A percentile compares a stretch with the other conserved stretches of the same genome.
Evolutionary conservation across 768 basidiomycete genomes (phyloP).

Genomic region (Lactarius akahatsu): DNA sequence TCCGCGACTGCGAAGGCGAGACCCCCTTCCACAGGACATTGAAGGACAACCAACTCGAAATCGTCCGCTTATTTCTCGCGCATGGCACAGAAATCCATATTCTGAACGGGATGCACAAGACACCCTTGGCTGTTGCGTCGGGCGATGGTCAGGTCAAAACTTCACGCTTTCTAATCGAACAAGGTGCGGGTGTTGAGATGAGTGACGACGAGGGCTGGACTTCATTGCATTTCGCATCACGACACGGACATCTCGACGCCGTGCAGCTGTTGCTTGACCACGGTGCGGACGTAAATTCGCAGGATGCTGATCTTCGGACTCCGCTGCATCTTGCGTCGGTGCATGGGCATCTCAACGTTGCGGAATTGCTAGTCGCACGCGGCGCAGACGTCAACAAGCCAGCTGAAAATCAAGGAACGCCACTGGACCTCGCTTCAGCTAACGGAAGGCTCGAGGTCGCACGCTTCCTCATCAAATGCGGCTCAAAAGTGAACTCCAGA

Average conservation of each 20-base stretch:
- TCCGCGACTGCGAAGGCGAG: background rate
- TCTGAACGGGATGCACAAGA: background rate
- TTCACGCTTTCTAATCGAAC: background rate
- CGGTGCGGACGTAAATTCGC: background rate
- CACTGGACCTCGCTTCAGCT: background rate
- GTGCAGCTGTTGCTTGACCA: background rate
- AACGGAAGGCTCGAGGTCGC: background rate
- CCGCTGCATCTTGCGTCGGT: background rate
- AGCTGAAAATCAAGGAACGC: background rate
- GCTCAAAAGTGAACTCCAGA: background rate
- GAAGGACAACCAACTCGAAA: background rate
- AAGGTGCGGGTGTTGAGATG: background rate
- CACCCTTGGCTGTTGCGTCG: background rate
- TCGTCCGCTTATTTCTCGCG: background rate
- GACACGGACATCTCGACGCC: background rate
- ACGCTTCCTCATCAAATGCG: background rate
- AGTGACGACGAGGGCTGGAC: constrained; percentile 1
- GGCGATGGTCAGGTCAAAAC: background rate
- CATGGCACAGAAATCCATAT: background rate
- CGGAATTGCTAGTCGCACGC: background rate
- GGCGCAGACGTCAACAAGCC: background rate
- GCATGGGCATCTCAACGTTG: background rate
- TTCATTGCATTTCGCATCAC: background rate
- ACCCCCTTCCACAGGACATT: background rate
- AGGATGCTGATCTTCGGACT: background rate